Percentiles rank a stretch among this genome's conserved stretches.
Evolutionary conservation across 2,329 filamentous ascomycete species (phyloP).

Genomic region (Fusarium redolens): DNA sequence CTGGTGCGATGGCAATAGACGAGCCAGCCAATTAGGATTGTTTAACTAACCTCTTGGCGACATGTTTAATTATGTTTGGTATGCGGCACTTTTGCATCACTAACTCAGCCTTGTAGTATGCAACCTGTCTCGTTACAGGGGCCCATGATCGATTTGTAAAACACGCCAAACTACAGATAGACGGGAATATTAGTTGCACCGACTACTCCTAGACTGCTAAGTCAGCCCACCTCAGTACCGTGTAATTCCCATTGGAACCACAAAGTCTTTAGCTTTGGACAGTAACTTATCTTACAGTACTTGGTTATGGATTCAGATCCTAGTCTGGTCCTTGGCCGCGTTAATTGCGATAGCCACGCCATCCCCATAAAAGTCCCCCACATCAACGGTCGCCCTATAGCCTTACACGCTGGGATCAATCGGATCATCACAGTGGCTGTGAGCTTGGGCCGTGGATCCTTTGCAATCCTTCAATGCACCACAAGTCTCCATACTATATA

Average conservation of each 20-base stretch:
- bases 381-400: neutral
- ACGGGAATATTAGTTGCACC: neutral
- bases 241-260: neutral
- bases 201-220: neutral
- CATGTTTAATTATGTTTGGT: neutral
- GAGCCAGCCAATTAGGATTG: neutral
- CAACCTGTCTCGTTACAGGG: neutral
- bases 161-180: neutral
- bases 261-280: neutral
- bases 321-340: neutral
- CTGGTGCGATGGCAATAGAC: neutral
- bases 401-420: neutral
- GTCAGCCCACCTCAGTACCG: neutral
- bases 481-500: fast-evolving
- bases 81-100: neutral
- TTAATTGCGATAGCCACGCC: neutral
- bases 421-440: neutral
- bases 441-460: neutral
- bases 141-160: neutral
- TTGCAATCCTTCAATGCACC: neutral
- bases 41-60: neutral
- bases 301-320: neutral
- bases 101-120: neutral
- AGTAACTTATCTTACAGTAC: neutral
- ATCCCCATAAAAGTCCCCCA: neutral